Conservation (phyloP, 345 rosid species). For the Psidium guajava region DNA sequence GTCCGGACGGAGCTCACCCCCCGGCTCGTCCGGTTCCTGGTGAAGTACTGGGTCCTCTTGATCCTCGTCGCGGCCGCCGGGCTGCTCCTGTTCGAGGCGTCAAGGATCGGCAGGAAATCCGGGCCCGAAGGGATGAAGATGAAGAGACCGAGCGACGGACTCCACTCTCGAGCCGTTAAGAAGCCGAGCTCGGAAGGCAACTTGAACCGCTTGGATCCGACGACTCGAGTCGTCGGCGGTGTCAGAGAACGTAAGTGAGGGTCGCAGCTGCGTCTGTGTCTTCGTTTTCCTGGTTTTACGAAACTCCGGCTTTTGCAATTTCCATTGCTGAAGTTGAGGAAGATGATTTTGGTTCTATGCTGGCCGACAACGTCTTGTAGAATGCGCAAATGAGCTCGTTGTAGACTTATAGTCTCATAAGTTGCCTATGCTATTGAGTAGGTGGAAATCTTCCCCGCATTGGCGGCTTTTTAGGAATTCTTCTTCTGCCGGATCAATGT, state of each 20-base stretch:
- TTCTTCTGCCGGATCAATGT: background rate
- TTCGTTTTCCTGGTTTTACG: background rate
- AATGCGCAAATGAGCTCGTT: background rate
- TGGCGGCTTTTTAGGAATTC: background rate
- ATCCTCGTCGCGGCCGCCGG: slow-evolving; percentile 41
- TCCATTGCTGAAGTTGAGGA: background rate
- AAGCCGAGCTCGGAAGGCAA: slow-evolving; percentile 13
- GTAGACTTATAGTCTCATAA: too few species aligned
- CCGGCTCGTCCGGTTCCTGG: slow-evolving; percentile 32
- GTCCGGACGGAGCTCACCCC: slow-evolving; percentile 29
- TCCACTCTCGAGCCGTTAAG: background rate
- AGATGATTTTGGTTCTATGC: background rate
- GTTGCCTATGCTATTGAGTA: too few species aligned
- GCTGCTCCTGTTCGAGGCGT: slow-evolving; percentile 54
- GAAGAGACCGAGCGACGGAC: background rate
- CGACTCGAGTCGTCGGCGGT: slow-evolving; percentile 28
- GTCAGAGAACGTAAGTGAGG: slow-evolving; percentile 34
- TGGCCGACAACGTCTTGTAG: background rate
- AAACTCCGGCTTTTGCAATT: background rate
- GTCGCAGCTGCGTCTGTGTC: background rate
- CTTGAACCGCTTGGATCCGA: slow-evolving; percentile 52
- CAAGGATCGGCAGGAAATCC: slow-evolving; percentile 37
- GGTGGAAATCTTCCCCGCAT: too few species aligned
- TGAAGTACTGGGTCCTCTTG: slow-evolving; percentile 51
- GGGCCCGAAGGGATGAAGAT: background rate